phyloP scores from a whole-genome alignment of 1,284 basidiomycete genomes.

The Microbotryomycetes sp. region DNA sequence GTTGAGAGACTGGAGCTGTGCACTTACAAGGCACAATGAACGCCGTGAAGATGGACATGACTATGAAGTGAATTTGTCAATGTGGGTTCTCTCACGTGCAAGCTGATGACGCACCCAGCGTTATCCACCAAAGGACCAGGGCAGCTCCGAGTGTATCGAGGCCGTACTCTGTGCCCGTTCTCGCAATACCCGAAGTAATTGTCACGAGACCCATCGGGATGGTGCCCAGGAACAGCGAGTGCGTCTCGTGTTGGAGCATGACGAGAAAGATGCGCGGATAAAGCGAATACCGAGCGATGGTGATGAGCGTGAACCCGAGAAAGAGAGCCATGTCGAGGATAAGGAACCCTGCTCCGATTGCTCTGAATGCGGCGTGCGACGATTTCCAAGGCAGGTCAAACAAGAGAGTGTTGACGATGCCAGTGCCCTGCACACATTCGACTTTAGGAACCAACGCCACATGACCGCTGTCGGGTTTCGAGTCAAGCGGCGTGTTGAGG shows the following conservation, averaged over 20 bases:
- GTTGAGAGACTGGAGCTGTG: conserved; percentile 6
- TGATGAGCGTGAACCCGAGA: conserved; percentile 28
- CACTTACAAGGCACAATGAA: conserved; percentile 24
- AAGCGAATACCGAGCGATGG: conserved; percentile 31
- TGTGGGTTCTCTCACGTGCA: not conserved
- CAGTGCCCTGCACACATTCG: conserved; percentile 30
- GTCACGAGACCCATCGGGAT: conserved; percentile 32
- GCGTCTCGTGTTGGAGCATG: conserved; percentile 34
- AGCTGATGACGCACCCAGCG: conserved; percentile 11
- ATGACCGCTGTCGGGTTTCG: too few relatives aligned
- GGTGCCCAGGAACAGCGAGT: conserved; percentile 31
- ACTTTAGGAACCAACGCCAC: not conserved
- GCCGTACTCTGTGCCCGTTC: conserved; percentile 29
- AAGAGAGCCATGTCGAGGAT: conserved; percentile 32
- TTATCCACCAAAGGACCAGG: conserved; percentile 34
- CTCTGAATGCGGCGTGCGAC: conserved; percentile 32
- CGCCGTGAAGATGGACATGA: conserved; percentile 14
- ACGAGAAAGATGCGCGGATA: conserved; percentile 31
- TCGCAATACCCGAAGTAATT: conserved; percentile 30
- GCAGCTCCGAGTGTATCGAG: conserved; percentile 25
- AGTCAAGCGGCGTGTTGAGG: not conserved
- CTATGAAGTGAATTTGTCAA: too few relatives aligned
- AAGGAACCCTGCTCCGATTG: conserved; percentile 31
- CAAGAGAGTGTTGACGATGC: conserved; percentile 33
- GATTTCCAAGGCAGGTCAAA: conserved; percentile 32